Evolutionary conservation across 257 asterid genomes (phyloP).

Genomic region (Fraxinus excelsior): DNA sequence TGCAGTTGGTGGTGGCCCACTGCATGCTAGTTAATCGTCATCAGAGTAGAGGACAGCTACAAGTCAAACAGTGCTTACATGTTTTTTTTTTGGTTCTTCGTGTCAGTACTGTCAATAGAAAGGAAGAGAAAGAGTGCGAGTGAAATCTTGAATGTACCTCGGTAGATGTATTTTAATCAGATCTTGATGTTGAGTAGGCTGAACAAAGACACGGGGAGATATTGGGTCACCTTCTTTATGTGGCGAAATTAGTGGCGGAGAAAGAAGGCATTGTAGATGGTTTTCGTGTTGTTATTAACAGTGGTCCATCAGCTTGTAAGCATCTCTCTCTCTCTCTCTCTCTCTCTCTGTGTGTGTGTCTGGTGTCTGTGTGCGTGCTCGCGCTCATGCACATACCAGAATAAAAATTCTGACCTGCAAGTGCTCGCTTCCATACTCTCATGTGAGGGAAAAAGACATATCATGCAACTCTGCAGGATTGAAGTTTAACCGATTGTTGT

Average conservation of each 20-base stretch:
- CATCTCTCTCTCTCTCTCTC: not conserved
- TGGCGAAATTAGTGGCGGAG: slow-evolving; percentile 87
- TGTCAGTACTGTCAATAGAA: not conserved
- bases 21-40: not conserved
- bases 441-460: not conserved
- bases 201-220: slow-evolving; percentile 75
- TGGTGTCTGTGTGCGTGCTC: not conserved
- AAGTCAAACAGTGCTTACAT: not conserved
- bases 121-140: not conserved
- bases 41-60: not conserved
- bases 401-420: not conserved
- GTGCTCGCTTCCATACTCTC: not conserved
- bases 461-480: not conserved
- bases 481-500: not conserved
- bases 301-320: slow-evolving; percentile 80
- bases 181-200: slow-evolving; percentile 54
- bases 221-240: slow-evolving; percentile 88
- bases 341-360: not conserved
- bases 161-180: slow-evolving; percentile 20
- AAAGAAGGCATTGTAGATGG: slow-evolving; percentile 88
- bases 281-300: slow-evolving; percentile 87
- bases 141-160: slow-evolving; percentile 9
- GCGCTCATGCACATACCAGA: not conserved
- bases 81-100: not conserved
- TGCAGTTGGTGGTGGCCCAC: not conserved